A percentile compares a stretch with the other conserved stretches of the same genome.
Conservation (phyloP, 1,139 yeast genomes). For the Taphrina betulina region DNA sequence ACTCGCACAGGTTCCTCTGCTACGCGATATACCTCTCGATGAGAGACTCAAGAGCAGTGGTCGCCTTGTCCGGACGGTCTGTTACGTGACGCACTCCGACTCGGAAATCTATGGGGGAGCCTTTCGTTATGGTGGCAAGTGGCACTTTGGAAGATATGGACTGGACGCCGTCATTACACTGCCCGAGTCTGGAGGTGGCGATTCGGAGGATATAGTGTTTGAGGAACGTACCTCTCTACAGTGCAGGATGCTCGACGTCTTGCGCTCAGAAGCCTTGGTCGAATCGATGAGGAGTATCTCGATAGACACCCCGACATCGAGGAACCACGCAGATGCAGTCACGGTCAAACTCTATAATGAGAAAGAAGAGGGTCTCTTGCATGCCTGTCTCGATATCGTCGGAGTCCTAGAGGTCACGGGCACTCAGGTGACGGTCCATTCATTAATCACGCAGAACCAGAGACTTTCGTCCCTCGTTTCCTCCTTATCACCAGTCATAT, state of each 20-base stretch:
- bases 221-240: constrained; percentile 19
- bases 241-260: neutral
- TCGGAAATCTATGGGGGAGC: constrained; percentile 27
- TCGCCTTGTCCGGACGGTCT: constrained; percentile 5
- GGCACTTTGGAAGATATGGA: constrained; percentile 31
- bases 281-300: constrained; percentile 9
- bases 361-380: constrained; percentile 25
- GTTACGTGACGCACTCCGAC: constrained; percentile 28
- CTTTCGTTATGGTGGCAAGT: constrained; percentile 7
- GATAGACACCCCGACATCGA: neutral
- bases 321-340: neutral
- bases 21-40: neutral
- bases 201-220: constrained; percentile 11
- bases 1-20: constrained; percentile 15
- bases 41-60: constrained; percentile 4
- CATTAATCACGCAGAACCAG: constrained; percentile 17
- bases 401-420: constrained; percentile 19
- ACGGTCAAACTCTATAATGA: constrained; percentile 25
- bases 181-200: constrained; percentile 7
- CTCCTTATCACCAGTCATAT: neutral
- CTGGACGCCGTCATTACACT: constrained; percentile 5
- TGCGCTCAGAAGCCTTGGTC: neutral
- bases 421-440: constrained; percentile 5
- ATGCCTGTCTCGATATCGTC: constrained; percentile 19
- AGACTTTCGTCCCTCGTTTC: constrained; percentile 12